phyloP scores from a whole-genome alignment of 2,329 filamentous ascomycete species.

The Aspergillus ruber region DNA sequence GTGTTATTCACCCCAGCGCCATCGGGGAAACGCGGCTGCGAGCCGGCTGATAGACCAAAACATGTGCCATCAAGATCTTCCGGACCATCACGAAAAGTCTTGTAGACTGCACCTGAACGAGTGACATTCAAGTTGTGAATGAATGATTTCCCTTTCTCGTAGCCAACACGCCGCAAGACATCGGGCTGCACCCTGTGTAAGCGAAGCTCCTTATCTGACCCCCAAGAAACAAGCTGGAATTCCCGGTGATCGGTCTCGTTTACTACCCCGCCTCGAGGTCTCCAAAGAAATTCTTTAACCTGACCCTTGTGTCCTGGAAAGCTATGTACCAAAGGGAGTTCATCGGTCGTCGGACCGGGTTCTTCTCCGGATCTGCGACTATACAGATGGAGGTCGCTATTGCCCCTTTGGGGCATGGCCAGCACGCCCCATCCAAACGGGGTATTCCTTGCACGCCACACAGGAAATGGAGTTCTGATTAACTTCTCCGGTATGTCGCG shows the following conservation, averaged over 20 bases:
- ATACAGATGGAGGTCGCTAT: conserved; percentile 78
- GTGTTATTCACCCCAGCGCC: conserved; percentile 40
- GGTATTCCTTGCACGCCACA: conserved; percentile 86
- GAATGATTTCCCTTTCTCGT: conserved; percentile 61
- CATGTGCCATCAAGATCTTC: conserved; percentile 49
- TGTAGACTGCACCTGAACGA: conserved; percentile 76
- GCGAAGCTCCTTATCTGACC: conserved; percentile 73
- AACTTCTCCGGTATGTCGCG: conserved; percentile 64
- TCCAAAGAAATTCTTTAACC: conserved; percentile 89
- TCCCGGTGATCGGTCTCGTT: conserved; percentile 75
- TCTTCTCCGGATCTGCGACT: conserved; percentile 52
- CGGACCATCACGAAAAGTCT: conserved; percentile 68
- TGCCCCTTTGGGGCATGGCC: conserved; percentile 87
- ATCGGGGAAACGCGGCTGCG: conserved; percentile 14
- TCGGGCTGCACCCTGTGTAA: conserved; percentile 66
- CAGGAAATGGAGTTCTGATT: conserved; percentile 75
- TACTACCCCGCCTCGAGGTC: conserved; percentile 63
- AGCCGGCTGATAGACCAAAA: conserved; percentile 22
- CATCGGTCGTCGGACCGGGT: conserved; percentile 21
- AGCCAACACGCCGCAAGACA: conserved; percentile 63
- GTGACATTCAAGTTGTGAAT: conserved; percentile 64
- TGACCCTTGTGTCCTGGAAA: conserved; percentile 55
- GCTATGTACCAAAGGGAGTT: conserved; percentile 42
- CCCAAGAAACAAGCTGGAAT: conserved; percentile 91
- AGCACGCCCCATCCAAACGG: conserved; percentile 81